A percentile compares a stretch with the other conserved stretches of the same genome.
These are phyloP conservation scores for Talaromyces sp. DNA, from an alignment of 2,329 filamentous ascomycete genomes.

Conservation along the genomic window DNA sequence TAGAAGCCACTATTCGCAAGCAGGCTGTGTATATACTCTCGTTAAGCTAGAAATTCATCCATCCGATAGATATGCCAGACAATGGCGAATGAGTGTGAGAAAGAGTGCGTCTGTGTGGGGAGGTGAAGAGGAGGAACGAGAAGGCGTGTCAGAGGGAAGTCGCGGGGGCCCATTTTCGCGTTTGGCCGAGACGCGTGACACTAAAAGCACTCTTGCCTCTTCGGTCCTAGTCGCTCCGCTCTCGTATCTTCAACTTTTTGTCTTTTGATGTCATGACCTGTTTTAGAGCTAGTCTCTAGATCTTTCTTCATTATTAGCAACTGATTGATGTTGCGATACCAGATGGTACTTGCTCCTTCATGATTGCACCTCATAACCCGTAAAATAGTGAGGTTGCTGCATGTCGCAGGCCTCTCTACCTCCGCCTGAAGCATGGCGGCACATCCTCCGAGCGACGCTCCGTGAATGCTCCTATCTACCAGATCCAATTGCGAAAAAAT, in stretches of 20 bases:
- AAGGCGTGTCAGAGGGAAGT: slow-evolving; percentile 17
- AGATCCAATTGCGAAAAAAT: slow-evolving; percentile 49
- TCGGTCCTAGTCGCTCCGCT: slow-evolving; percentile 23
- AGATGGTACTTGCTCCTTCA: neutral
- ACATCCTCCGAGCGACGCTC: slow-evolving; percentile 53
- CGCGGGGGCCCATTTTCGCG: slow-evolving; percentile 19
- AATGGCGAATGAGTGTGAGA: neutral
- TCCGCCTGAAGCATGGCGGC: slow-evolving; percentile 32
- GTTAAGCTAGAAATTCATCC: neutral
- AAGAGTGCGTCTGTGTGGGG: neutral
- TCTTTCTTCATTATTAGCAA: too few relatives aligned
- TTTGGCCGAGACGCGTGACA: slow-evolving; percentile 12
- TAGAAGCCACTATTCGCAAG: neutral
- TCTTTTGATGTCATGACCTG: neutral
- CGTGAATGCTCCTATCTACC: slow-evolving; percentile 58
- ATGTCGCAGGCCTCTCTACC: slow-evolving; percentile 23
- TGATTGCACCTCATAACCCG: too few relatives aligned
- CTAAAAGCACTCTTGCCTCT: slow-evolving; percentile 20
- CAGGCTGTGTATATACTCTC: neutral
- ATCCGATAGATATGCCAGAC: neutral
- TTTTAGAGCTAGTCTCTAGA: too few relatives aligned
- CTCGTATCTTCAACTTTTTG: slow-evolving; percentile 9
- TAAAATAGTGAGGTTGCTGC: neutral
- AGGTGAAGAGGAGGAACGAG: neutral
- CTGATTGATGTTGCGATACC: neutral